Evolutionary conservation across 140 eudicot species (phyloP), one percentile per base, ranked within the genome.

Genomic region (Stevia rebaudiana): DNA sequence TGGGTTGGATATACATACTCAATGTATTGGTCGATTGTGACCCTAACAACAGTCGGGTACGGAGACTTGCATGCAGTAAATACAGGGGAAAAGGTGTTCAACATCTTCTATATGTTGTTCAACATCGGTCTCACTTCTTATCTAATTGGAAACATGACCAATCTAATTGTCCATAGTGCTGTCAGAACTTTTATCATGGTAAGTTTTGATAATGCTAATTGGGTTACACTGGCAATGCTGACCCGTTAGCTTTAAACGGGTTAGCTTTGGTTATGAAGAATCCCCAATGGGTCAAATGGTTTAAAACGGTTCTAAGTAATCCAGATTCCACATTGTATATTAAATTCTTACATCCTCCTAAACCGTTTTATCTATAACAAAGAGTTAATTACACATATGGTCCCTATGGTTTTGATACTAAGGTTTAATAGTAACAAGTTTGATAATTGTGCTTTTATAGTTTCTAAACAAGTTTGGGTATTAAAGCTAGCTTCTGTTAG

Each of bases 61-160:
- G 97, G 97, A 19, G 97, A 89, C 48, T 69, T 89, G 74, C 88
- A 83, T 41, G 88, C 97, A 22, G 82, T 67, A 55, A 89, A 86
- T 73, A 67, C 91, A 22, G 95, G 95, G 15, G 97, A 89, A 80
- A 89, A 86, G 65, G 71, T 83, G 64, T 86, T 86, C 80, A 75
- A 86, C 69, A 86, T 89, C 74, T 81, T 83, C 71, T 89, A 86
- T 61, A 89, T 89, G 97, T 80, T 89, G 60, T 89, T 89, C 87
- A 89, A 89, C 77, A 86, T 89, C 5, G 95, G 97, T 37, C 97
- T 89, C 68, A 81, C 95, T 1, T 78, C 97, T 44, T 89, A 89
- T 46, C 42, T 89, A 22, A 89, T 89, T 61, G 97, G 97, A 35
- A 89, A 89, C 83, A 89, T 89, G 95, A 89, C 97, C 80, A 89